Evolutionary conservation across 2,329 filamentous ascomycete genomes (phyloP).

Genomic region (Shiraia bambusicola): DNA sequence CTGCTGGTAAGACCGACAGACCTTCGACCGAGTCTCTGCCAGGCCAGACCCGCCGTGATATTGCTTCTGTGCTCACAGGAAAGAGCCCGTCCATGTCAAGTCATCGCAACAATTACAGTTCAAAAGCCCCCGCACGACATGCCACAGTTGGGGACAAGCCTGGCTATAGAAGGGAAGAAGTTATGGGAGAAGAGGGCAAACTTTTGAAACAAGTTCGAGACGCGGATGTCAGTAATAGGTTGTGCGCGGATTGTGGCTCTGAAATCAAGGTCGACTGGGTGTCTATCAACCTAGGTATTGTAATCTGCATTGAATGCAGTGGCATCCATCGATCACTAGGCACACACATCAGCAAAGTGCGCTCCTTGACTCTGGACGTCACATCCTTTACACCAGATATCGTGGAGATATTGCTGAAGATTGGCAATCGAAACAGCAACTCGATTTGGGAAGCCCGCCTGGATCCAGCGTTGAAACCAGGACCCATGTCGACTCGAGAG

Average conservation of each 20-base stretch:
- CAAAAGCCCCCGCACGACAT: constrained; percentile 71
- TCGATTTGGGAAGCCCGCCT: constrained; percentile 93
- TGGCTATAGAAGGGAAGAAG: constrained; percentile 67
- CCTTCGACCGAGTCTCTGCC: constrained; percentile 54
- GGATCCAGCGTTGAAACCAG: constrained; percentile 72
- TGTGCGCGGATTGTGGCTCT: constrained; percentile 93
- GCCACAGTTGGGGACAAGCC: constrained; percentile 91
- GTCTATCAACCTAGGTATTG: constrained; percentile 93
- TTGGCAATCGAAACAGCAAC: constrained; percentile 94
- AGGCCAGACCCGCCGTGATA: constrained; percentile 72
- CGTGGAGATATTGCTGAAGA: constrained; percentile 84
- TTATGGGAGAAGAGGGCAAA: constrained; percentile 79
- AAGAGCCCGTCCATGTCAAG: constrained; percentile 76
- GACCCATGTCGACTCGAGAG: constrained; percentile 77
- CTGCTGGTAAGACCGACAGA: constrained; percentile 59
- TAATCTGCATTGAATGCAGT: constrained; percentile 96
- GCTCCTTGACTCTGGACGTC: constrained; percentile 91
- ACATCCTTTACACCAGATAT: constrained; percentile 97
- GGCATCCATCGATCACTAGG: constrained; percentile 95
- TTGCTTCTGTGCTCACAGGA: constrained; percentile 88
- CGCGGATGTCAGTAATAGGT: constrained; percentile 86
- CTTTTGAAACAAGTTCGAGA: constrained; percentile 85
- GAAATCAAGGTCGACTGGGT: constrained; percentile 97
- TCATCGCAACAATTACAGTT: constrained; percentile 53
- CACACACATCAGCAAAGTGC: constrained; percentile 96